Evolutionary conservation across 2,329 filamentous ascomycete genomes (phyloP).

Genomic region (Colletotrichum liriopes): DNA sequence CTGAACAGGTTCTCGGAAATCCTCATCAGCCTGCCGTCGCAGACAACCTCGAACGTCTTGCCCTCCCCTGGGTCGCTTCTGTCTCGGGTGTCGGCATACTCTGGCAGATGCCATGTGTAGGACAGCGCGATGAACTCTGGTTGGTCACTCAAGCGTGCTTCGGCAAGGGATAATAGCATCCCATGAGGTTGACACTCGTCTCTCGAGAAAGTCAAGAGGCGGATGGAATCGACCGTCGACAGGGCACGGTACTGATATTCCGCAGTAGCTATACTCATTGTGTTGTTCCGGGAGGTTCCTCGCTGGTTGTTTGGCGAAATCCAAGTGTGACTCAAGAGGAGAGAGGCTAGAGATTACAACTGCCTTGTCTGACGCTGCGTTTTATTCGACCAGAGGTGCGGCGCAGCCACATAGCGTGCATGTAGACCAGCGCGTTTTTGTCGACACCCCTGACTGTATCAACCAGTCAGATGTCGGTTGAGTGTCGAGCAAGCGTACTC

Average conservation of each 20-base stretch:
- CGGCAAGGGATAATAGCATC: not conserved
- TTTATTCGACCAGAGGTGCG: too few species aligned
- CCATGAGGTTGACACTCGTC: not conserved
- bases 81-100: not conserved
- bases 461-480: not conserved
- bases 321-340: not conserved
- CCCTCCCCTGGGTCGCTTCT: not conserved
- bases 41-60: not conserved
- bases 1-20: not conserved
- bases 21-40: not conserved
- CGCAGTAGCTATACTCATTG: not conserved
- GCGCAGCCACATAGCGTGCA: not conserved
- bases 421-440: not conserved
- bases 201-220: not conserved
- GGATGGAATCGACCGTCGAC: not conserved
- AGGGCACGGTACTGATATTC: slow-evolving; percentile 6
- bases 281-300: not conserved
- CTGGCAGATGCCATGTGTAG: slow-evolving; percentile 1
- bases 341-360: not conserved
- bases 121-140: slow-evolving; percentile 8
- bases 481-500: not conserved
- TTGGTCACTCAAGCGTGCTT: not conserved
- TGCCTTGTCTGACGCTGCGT: not conserved
- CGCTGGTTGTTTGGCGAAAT: too few species aligned
- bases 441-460: not conserved